Evolutionary conservation across 495 filamentous ascomycete species (phyloP), one percentile per base, ranked within the genome.

Genomic region (Penicillium robsamsonii): DNA sequence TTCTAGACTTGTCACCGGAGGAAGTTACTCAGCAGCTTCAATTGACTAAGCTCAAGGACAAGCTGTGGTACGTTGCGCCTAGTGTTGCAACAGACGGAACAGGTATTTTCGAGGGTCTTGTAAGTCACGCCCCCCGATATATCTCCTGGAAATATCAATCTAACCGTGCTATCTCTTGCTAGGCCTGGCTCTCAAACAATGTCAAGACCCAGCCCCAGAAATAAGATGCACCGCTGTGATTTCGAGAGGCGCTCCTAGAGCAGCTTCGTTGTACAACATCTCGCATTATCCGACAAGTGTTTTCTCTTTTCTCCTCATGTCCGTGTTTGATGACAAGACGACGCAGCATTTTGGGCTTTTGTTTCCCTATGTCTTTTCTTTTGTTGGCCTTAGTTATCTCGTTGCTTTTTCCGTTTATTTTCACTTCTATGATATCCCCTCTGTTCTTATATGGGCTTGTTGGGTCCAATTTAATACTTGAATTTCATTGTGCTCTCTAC

Each of bases 61-160:
- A 92, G 78, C 82, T 91, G 64, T 98, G 92, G 92, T 94, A 90
- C 74, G 95, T 97, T 46, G 89, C 92, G 67, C 95, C 95, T 35
- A 96, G 91, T 75, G 92, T 93, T 64, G 94, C 94, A 44, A 96
- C 90, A 35, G 91, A 89, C 24, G 93, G 92, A 30, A 94, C 94
- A 61, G 95, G 94, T 64, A 84, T 98, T 57, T 88, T 95, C 60
- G 92, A 97, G 76, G 94, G 95, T 42, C 77, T 98, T 69, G 87
- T 90, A 79, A 75, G 82, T 80, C 42, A 48, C 20, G 20, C 33
- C 24, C 24, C 24, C 43, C 53, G 9, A 35, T 10, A 25, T 33
- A 42, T 29, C 29, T 44, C 4, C 11, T 38, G n/a, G 11, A 29
- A 15, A 20, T 20, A 15, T 18, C 12, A 22, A 20, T n/a, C 46